These are phyloP conservation scores for Tuber calosporum DNA, from an alignment of 495 filamentous ascomycete genomes.

Conservation along the genomic window DNA sequence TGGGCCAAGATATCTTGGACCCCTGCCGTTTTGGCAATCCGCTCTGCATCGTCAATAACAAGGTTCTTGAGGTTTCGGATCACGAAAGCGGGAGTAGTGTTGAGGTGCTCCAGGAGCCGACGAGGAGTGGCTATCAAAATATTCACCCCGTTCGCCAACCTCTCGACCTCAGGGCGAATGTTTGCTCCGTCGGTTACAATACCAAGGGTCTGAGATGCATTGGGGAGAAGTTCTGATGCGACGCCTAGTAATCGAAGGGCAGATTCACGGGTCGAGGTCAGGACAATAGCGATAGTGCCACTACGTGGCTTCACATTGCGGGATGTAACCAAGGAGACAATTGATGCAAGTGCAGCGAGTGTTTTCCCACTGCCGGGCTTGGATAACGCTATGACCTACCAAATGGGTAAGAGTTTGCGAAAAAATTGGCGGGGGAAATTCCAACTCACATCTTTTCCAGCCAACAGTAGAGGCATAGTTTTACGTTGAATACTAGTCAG, in stretches of 20 bases:
- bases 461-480: constrained; percentile 28
- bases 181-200: constrained; percentile 37
- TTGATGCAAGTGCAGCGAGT: constrained; percentile 27
- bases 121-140: constrained; percentile 36
- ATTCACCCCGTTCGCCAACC: constrained; percentile 37
- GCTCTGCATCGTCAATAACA: constrained; percentile 29
- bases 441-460: constrained; percentile 34
- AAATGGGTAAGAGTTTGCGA: constrained; percentile 4
- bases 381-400: constrained; percentile 33
- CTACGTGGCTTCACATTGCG: constrained; percentile 44
- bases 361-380: constrained; percentile 32
- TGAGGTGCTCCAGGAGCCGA: constrained; percentile 34
- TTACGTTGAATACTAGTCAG: constrained; percentile 30
- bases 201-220: constrained; percentile 27
- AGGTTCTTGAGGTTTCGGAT: constrained; percentile 32
- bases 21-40: constrained; percentile 11
- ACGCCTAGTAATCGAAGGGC: constrained; percentile 29
- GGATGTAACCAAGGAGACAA: constrained; percentile 32
- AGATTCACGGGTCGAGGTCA: constrained; percentile 35
- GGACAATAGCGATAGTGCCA: constrained; percentile 66
- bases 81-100: constrained; percentile 27
- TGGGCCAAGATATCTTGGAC: constrained; percentile 19
- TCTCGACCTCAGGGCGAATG: constrained; percentile 32
- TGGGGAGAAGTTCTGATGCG: constrained; percentile 34
- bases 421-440: not conserved